phyloP scores from a whole-genome alignment of 2,329 filamentous ascomycete species.

The Phialemonium atrogriseum region DNA sequence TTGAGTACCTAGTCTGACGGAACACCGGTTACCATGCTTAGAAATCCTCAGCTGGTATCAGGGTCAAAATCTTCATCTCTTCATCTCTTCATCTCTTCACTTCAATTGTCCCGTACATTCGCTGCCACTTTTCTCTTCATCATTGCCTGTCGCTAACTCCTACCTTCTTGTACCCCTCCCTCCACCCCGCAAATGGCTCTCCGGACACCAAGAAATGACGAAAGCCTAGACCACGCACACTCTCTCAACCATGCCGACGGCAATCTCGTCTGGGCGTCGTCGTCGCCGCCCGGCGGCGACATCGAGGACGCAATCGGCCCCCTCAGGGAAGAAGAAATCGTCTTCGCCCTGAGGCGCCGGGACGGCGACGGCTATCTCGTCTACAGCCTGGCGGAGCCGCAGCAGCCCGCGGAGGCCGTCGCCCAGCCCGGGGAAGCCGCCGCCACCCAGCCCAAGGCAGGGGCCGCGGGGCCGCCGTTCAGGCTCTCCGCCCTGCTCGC shows the following conservation, averaged over 20 bases:
- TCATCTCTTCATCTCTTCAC: too few species aligned
- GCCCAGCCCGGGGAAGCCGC: neutral
- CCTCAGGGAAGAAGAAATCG: constrained; percentile 14
- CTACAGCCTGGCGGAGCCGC: constrained; percentile 1
- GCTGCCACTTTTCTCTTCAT: too few species aligned
- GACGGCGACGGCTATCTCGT: neutral
- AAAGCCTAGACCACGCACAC: too few species aligned
- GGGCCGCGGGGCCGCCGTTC: constrained; percentile 8
- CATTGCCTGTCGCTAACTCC: neutral
- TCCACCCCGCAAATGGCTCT: too few species aligned
- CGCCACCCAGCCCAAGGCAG: too few species aligned
- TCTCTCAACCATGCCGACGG: constrained; percentile 6
- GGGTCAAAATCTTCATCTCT: too few species aligned
- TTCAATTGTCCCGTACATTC: too few species aligned
- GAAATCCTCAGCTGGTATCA: too few species aligned
- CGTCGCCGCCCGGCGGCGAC: neutral
- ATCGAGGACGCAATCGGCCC: constrained; percentile 1
- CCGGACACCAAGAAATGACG: too few species aligned
- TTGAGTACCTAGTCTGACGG: too few species aligned
- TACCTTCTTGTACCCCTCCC: neutral
- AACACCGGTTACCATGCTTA: too few species aligned
- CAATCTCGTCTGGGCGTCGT: constrained; percentile 6
- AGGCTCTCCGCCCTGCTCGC: constrained; percentile 11
- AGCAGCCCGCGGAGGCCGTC: too few species aligned
- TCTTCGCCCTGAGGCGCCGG: constrained; percentile 12